Conservation (phyloP, 2,329 filamentous ascomycete species). For the Alternaria longipes region DNA sequence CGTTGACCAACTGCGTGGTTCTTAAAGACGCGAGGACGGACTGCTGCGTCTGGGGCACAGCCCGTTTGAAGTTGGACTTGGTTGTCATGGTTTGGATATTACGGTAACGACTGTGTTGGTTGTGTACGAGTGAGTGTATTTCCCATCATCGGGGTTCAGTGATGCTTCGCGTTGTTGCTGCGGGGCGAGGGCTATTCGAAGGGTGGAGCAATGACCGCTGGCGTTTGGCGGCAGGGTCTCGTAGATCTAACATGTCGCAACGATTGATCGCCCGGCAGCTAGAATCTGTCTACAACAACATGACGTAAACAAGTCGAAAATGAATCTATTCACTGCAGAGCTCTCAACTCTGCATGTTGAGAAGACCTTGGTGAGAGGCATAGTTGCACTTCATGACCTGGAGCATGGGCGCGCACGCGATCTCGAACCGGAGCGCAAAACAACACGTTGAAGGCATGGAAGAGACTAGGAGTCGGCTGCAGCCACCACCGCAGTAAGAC, state of each 20-base stretch:
- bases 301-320: background rate
- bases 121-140: slow-evolving; percentile 3
- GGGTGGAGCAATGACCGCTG: slow-evolving; percentile 25
- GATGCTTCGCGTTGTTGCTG: slow-evolving; percentile 11
- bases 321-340: slow-evolving; percentile 2
- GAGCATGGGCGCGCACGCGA: background rate
- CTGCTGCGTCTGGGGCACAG: slow-evolving; percentile 36
- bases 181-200: slow-evolving; percentile 13
- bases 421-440: background rate
- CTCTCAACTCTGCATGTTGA: background rate
- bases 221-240: slow-evolving; percentile 20
- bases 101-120: background rate
- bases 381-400: background rate
- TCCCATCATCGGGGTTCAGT: slow-evolving; percentile 20
- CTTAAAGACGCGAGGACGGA: slow-evolving; percentile 78
- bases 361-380: background rate
- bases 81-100: slow-evolving; percentile 33
- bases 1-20: slow-evolving; percentile 80
- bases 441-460: background rate
- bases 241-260: slow-evolving; percentile 19
- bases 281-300: slow-evolving; percentile 7
- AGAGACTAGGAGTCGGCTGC: background rate
- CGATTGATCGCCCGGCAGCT: slow-evolving; percentile 18
- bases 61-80: slow-evolving; percentile 63
- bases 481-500: background rate